Base-by-base conservation (phyloP, 768 basidiomycete genomes). In the Stropharia rugosoannulata region DNA sequence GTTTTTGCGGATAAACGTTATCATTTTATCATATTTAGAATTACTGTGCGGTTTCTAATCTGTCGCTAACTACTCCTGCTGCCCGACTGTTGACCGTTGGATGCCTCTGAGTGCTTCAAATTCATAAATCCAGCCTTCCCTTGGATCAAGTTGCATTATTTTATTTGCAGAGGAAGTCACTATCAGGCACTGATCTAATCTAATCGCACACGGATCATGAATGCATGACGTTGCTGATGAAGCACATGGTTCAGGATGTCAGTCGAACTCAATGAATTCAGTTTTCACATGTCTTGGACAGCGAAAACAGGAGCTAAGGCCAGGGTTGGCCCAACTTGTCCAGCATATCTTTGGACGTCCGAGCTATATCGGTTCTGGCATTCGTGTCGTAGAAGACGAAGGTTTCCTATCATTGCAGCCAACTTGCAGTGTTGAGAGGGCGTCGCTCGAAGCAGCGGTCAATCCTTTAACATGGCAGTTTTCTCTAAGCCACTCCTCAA, bases 401-500 rank as follows among this genome's bases (percentile, higher is more conserved):
- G 29, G 5, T 32, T 32, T 1, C 29, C 29, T 32, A 32, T 32
- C 9, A 4, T 32, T 7, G 29, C 29, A 7, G 7, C 29, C 29
- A 32, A 32, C 29, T 32, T 32, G 5, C 29, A 32, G 29, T 22
- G n/a, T n/a, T n/a, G n/a, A 22, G 22, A 22, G 22, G 22, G 22
- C 22, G 1, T 22, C 22, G 22, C 22, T 22, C 22, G 22, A 32
- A 10, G 29, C 29, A 32, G 29, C 29, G 7, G 29, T 10, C 29
- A 32, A 32, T 32, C 9, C 29, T 10, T 9, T 15, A 10, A 18
- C 19, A 61, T 61, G 60, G 56, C 53, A 2, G 48, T 49, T 45
- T 52, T 58, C 49, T 62, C 64, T 32, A 61, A 52, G 39, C 58
- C 59, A n/a, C 36, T 56, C 39, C 40, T 62, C 16, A 60, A 55